Base-by-base conservation (phyloP, 1,139 yeast genomes). In the Zygotorulaspora mrakii region DNA sequence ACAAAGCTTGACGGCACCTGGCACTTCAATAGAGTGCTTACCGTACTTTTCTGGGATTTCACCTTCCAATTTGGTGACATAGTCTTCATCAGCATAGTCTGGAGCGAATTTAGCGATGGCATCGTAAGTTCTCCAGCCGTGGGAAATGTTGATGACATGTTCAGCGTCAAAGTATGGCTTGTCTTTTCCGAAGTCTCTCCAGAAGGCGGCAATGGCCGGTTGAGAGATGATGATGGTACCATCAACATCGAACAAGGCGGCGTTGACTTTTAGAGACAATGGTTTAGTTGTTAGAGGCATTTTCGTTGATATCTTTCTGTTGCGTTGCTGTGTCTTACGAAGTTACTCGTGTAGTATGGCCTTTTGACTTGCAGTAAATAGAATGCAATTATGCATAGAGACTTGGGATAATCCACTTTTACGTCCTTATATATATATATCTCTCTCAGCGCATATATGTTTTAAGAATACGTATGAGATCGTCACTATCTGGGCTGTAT, bases 201-300 rank as follows among this genome's bases (percentile, higher is more conserved):
- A 84, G 69, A 84, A 79, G 57, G 77, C 82, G 60, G 85, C 86
- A 51, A 85, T 82, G 45, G 94, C 87, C 45, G 79, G 81, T 46
- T 89, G 84, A 28, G 94, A 82, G 61, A 82, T 78, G 60, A 85
- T 85, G 58, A 85, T 71, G 29, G 95, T 85, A 40, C 95, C 95
- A 60, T 85, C 95, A 42, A 88, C 78, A 63, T 85, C 95, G 62
- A 85, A 84, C 51, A 83, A 74, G 51, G 73, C 65, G 29, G 68
- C 69, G 51, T 63, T 59, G 14, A 62, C 58, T 43, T 53, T 59
- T 30, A 62, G 47, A 36, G 59, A 48, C 27, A 60, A 35, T 21
- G 64, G 62, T 46, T 55, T 49, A 30, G 49, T 46, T 35, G 53
- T 46, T 43, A 49, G 43, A 50, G 61, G 48, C 63, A 59, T 59